These are phyloP conservation scores for Blastomyces percursus DNA, from an alignment of 2,329 filamentous ascomycete genomes.

Conservation along the genomic window DNA sequence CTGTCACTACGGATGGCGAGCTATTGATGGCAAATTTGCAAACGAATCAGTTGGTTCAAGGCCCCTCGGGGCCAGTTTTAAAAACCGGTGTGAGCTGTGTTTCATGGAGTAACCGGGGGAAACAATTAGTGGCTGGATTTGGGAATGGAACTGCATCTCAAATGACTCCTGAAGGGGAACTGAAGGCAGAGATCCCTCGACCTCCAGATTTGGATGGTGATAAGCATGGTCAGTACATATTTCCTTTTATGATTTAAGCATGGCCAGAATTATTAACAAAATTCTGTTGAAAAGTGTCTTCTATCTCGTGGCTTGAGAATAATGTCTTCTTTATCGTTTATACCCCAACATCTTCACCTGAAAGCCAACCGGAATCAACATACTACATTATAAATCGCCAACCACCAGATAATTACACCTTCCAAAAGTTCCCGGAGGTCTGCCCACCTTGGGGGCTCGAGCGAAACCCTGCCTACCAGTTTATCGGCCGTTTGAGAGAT, in stretches of 20 bases:
- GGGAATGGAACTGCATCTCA: slow-evolving; percentile 69
- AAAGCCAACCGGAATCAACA: slow-evolving; percentile 50
- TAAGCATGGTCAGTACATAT: slow-evolving; percentile 51
- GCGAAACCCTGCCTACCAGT: slow-evolving; percentile 60
- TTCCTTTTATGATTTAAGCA: not conserved
- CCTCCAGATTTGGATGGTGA: slow-evolving; percentile 55
- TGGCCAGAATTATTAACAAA: slow-evolving; percentile 17
- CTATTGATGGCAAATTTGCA: slow-evolving; percentile 75
- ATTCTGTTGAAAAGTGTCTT: slow-evolving; percentile 46
- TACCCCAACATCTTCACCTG: slow-evolving; percentile 48
- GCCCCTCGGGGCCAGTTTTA: slow-evolving; percentile 53
- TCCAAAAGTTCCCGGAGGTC: slow-evolving; percentile 64
- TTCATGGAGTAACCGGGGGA: slow-evolving; percentile 87
- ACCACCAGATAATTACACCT: slow-evolving; percentile 45
- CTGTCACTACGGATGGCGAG: slow-evolving; percentile 70
- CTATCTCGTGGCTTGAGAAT: slow-evolving; percentile 80
- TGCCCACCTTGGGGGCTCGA: slow-evolving; percentile 59
- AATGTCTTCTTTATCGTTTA: slow-evolving; percentile 72
- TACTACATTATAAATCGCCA: slow-evolving; percentile 71
- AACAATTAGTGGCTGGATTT: slow-evolving; percentile 80
- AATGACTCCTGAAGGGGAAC: slow-evolving; percentile 68
- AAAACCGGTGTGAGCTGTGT: slow-evolving; percentile 69
- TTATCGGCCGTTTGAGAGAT: slow-evolving; percentile 62
- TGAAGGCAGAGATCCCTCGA: slow-evolving; percentile 67
- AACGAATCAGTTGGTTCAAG: slow-evolving; percentile 47